Conservation (phyloP, 495 filamentous ascomycete genomes). For the Penicillium mononematosum region DNA sequence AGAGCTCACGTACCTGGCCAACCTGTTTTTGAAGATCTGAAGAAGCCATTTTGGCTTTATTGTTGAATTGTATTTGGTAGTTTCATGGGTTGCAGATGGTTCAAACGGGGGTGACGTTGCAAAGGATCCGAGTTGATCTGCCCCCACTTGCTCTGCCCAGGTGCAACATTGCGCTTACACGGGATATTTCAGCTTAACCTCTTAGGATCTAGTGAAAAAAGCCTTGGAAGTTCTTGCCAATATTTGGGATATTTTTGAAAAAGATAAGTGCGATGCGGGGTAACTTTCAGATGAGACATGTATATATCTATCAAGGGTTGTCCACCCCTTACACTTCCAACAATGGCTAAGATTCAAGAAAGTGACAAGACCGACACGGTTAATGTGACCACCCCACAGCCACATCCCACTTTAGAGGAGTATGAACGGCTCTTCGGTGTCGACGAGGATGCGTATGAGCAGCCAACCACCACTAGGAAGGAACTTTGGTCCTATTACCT, state of each 20-base stretch:
- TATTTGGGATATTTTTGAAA: too few relatives aligned
- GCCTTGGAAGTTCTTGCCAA: too few relatives aligned
- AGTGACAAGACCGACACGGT: constrained; percentile 11
- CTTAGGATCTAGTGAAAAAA: neutral
- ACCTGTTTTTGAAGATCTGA: constrained; percentile 35
- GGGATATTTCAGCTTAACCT: neutral
- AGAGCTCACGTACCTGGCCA: constrained; percentile 29
- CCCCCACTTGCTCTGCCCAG: neutral
- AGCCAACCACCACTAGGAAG: constrained; percentile 47
- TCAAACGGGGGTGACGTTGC: neutral
- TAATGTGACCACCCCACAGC: constrained; percentile 11
- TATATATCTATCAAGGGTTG: neutral
- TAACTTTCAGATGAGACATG: too few relatives aligned
- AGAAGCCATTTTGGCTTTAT: constrained; percentile 20
- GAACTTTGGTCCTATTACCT: constrained; percentile 54
- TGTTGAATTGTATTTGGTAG: neutral
- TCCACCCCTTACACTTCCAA: neutral
- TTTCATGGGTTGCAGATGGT: neutral
- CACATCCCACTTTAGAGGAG: constrained; percentile 25
- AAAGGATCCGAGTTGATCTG: constrained; percentile 4
- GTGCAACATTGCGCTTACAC: constrained; percentile 1
- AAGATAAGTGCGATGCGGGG: too few relatives aligned
- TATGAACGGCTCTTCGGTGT: constrained; percentile 43
- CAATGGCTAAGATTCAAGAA: constrained; percentile 4
- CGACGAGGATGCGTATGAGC: constrained; percentile 39